Percentiles rank a stretch among this genome's conserved stretches.
phyloP scores from a whole-genome alignment of 2,329 filamentous ascomycete genomes.

The Escovopsis weberi region DNA sequence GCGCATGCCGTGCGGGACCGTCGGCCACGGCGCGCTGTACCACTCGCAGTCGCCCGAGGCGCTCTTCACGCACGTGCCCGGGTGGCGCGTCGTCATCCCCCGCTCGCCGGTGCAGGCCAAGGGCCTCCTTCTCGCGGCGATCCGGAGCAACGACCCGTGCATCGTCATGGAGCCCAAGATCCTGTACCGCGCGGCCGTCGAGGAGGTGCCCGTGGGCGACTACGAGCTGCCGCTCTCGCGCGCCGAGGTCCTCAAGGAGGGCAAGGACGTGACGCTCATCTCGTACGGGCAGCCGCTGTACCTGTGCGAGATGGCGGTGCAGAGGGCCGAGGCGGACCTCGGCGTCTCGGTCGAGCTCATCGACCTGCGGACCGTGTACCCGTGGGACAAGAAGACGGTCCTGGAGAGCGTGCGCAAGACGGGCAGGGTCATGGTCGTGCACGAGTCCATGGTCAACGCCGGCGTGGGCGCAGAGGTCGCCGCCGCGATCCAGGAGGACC shows the following conservation, averaged over 20 bases:
- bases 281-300: constrained; percentile 87
- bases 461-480: constrained; percentile 83
- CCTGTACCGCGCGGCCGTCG: constrained; percentile 78
- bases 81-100: constrained; percentile 72
- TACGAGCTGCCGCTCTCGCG: constrained; percentile 78
- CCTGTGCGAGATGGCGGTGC: constrained; percentile 63
- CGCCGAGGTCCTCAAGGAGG: constrained; percentile 69
- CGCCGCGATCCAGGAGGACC: constrained; percentile 69
- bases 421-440: constrained; percentile 72
- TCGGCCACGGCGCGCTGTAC: constrained; percentile 78
- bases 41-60: constrained; percentile 84
- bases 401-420: constrained; percentile 77
- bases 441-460: constrained; percentile 84
- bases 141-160: constrained; percentile 72
- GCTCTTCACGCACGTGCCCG: constrained; percentile 78
- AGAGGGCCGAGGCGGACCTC: constrained; percentile 58
- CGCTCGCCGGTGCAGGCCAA: constrained; percentile 80
- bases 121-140: constrained; percentile 63
- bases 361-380: constrained; percentile 76
- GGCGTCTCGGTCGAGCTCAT: constrained; percentile 71
- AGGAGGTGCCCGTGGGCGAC: constrained; percentile 69
- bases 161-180: constrained; percentile 93
- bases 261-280: constrained; percentile 67
- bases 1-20: constrained; percentile 78
- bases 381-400: constrained; percentile 76